Conservation (phyloP, 2,329 filamentous ascomycete species). For the Trichoderma cornu-damae region DNA sequence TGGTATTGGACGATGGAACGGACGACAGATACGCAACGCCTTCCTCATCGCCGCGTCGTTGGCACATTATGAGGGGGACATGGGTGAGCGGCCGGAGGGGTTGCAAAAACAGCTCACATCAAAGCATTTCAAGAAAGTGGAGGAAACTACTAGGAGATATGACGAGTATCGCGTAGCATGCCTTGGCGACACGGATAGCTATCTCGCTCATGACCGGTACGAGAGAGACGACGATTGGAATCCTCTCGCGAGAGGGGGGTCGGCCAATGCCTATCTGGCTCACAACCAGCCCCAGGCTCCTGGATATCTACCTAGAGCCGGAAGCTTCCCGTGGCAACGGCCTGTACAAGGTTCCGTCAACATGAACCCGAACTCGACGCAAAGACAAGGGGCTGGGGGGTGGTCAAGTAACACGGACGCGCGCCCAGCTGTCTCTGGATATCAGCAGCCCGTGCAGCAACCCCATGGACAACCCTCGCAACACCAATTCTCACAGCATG, state of each 20-base stretch:
- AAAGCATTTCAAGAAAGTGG: conserved; percentile 11
- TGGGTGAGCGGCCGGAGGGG: not conserved
- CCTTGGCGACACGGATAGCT: conserved; percentile 4
- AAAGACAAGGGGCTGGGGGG: not conserved
- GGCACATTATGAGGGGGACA: conserved; percentile 10
- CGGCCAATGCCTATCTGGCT: not conserved
- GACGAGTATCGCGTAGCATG: conserved; percentile 9
- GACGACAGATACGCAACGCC: conserved; percentile 22
- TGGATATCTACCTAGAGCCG: not conserved
- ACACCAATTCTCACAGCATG: not conserved
- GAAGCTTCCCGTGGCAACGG: conserved; percentile 1
- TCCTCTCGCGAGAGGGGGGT: not conserved
- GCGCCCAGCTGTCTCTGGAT: not conserved
- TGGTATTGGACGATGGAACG: conserved; percentile 19
- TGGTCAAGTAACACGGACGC: not conserved
- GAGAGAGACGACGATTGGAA: conserved; percentile 7
- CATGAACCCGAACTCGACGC: conserved; percentile 4
- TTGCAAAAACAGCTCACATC: conserved; percentile 11
- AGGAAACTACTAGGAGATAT: conserved; percentile 8
- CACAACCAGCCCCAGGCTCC: not conserved
- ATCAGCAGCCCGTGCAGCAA: not conserved
- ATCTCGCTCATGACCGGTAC: conserved; percentile 8
- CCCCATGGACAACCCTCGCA: conserved; percentile 1
- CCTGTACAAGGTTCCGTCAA: not conserved
- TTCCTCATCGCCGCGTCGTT: conserved; percentile 17